Evolutionary conservation across 176 grass and related monocot species (phyloP).

Genomic region (Raddia distichophylla): DNA sequence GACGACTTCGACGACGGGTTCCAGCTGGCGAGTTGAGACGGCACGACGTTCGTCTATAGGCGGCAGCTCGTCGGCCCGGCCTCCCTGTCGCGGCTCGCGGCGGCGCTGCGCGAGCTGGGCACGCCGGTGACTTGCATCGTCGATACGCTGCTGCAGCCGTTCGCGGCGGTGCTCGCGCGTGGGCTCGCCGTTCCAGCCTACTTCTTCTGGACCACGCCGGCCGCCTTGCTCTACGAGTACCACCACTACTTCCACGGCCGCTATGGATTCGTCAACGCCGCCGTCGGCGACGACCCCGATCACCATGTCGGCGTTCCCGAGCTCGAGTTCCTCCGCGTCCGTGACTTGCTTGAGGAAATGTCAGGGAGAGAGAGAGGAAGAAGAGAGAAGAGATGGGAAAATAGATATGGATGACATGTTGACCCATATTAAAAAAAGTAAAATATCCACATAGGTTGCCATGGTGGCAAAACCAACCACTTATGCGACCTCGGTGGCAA

Average conservation of each 20-base stretch:
- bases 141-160: constrained; percentile 37
- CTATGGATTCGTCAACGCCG: not conserved
- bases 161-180: constrained; percentile 31
- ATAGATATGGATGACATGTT: no score
- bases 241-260: constrained; percentile 40
- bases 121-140: constrained; percentile 39
- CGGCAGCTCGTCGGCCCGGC: not conserved
- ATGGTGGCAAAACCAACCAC: no score
- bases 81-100: constrained; percentile 23
- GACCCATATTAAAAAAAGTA: no score
- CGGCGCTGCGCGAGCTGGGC: not conserved
- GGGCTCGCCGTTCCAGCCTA: constrained; percentile 24
- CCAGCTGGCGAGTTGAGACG: constrained; percentile 38
- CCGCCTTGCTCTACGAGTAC: constrained; percentile 33
- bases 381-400: no score
- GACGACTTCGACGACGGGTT: constrained; percentile 32
- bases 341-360: constrained; percentile 20
- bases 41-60: constrained; percentile 11
- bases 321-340: constrained; percentile 32
- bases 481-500: no score
- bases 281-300: constrained; percentile 21
- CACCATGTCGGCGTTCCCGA: constrained; percentile 22
- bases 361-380: no score
- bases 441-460: no score
- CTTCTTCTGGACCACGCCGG: constrained; percentile 47